Base-by-base conservation (phyloP, 1,284 basidiomycete genomes). In the Dichomitus squalens region DNA sequence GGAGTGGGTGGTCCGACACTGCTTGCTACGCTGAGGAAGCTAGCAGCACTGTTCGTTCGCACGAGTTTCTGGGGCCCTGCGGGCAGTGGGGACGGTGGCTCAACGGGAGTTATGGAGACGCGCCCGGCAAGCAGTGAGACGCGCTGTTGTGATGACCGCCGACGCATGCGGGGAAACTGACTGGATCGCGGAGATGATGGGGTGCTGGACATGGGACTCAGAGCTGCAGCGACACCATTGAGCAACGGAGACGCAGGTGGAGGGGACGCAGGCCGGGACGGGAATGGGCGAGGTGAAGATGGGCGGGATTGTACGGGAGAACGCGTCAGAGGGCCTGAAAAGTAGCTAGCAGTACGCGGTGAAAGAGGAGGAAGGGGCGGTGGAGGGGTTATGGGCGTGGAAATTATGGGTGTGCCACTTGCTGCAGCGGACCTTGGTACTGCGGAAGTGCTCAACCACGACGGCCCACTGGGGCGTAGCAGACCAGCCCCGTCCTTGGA, bases 71-170 rank as follows among this genome's bases (percentile, higher is more conserved):
- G 84, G n/a, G 84, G 82, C 55, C 84, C 74, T 34, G 78, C 70
- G 14, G 83, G 80, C 5, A 84, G 76, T 1, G 85, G 79, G 16
- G 84, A 82, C 27, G 87, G 82, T 14, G 86, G 84, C 56, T 89
- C 88, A 63, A 87, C 80, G 35, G 86, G 85, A 3, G 87, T 83
- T 53, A 90, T 90, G 12, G 82, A 86, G 14, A 92, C 83, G 61
- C 88, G 85, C 9, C 90, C 90, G 9, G 90, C 90, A 54, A 92
- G 85, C 40, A 92, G 77, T 20, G 90, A 92, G 38, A 92, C 87
- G 50, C 90, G 82, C 60, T 91, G 89, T 64, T 92, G 90, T 6
- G 90, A 92, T 31, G 89, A 91, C 56, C 90, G 79, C 44, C 88
- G 78, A 29, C 90, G 81, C 40, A 88, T 80, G 12, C 88, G 84